Evolutionary conservation across 2,329 filamentous ascomycete species (phyloP), one percentile per base, ranked within the genome.

Genomic region (Lizonia empirigonia): DNA sequence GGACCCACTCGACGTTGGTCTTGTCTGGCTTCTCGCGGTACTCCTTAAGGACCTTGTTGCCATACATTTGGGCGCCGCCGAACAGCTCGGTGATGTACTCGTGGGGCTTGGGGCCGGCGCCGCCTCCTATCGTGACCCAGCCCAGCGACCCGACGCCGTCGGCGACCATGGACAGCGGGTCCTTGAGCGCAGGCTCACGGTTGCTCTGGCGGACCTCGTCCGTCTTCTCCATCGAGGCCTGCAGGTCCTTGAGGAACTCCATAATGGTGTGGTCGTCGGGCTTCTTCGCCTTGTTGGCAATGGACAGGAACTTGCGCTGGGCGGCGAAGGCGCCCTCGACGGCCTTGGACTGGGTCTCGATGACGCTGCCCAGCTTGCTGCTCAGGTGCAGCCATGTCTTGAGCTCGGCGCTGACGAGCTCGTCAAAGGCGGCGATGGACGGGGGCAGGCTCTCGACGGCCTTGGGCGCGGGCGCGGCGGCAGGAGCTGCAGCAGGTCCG

Each of bases 261-360:
- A 89, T 85, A 68, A 86, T 90, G 3, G 83, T 78, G 7, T 84
- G 77, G 58, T 88, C 80, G 59, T 94, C 88, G 18, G 93, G 94
- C 77, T 96, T 96, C 81, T 91, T 95, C 18, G 94, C 88, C 78
- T 92, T 94, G 44, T 90, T 93, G 1, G 91, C 85, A 63, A 97
- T 87, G 58, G 95, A 82, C 49, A 99, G 81, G 73, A 96, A 96
- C 61, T 86, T 89, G 62, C 93, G 86, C 78, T 97, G 89, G 55
- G 90, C 90, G 51, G 85, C 80, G 77, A 97, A 97, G 32, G 91
- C 84, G 64, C 81, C 76, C 49, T 81, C 76, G 38, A 86, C 81
- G 19, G 79, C 78, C 70, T 79, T 77, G 30, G 81, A 79, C 80
- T 84, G 93, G 63, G 95, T 86, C 51, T 87, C 87, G 55, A 96